Percentiles rank a stretch among this genome's conserved stretches.
Conservation (phyloP, 2,329 filamentous ascomycete genomes). For the Clonostachys sp. region DNA sequence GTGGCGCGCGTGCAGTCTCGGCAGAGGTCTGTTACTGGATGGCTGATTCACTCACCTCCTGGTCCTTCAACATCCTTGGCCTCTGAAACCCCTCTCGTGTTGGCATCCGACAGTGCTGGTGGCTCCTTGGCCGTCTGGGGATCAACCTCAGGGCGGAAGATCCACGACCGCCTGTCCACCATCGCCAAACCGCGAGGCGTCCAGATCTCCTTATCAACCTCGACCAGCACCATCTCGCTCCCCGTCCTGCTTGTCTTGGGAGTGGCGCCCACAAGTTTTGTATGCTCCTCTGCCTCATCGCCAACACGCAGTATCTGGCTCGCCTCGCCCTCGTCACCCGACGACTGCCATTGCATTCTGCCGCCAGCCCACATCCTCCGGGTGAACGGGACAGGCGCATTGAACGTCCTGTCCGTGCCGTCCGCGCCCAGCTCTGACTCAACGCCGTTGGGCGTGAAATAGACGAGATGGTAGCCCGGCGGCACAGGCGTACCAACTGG, state of each 20-base stretch:
- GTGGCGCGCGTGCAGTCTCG: not conserved
- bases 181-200: constrained; percentile 45
- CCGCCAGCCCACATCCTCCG: constrained; percentile 67
- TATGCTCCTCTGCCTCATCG: constrained; percentile 51
- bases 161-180: constrained; percentile 49
- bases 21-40: not conserved
- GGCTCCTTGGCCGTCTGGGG: constrained; percentile 5
- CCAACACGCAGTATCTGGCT: constrained; percentile 38
- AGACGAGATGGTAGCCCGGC: constrained; percentile 57
- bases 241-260: constrained; percentile 50
- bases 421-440: constrained; percentile 52
- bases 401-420: constrained; percentile 57
- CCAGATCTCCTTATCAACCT: constrained; percentile 56
- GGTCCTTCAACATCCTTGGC: constrained; percentile 12
- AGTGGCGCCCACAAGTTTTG: constrained; percentile 45
- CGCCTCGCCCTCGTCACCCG: not conserved
- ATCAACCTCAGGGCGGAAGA: constrained; percentile 33
- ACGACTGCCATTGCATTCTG: constrained; percentile 41
- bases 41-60: not conserved
- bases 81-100: constrained; percentile 13
- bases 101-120: constrained; percentile 8
- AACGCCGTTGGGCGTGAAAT: constrained; percentile 54
- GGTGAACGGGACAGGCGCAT: constrained; percentile 54
- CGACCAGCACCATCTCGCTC: constrained; percentile 60
- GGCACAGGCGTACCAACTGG: constrained; percentile 44